Conservation (phyloP, 495 filamentous ascomycete genomes). For the Venustampulla echinocandica region DNA sequence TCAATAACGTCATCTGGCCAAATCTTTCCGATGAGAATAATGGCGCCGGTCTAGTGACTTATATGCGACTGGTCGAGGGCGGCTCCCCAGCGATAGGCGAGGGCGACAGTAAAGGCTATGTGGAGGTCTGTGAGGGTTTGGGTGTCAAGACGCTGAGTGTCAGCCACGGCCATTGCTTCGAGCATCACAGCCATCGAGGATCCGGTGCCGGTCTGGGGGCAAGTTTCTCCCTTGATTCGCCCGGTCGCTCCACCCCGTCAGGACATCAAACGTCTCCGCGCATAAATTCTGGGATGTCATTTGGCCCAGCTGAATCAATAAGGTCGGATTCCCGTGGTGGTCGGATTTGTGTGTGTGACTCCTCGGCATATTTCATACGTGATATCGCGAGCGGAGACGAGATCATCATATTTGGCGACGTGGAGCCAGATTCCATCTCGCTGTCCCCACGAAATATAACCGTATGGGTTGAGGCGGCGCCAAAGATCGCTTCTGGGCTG, state of each 20-base stretch:
- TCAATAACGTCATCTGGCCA: slow-evolving; percentile 97
- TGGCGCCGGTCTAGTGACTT: slow-evolving; percentile 85
- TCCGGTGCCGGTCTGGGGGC: slow-evolving; percentile 29
- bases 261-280: slow-evolving; percentile 4
- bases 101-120: slow-evolving; percentile 68
- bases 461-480: slow-evolving; percentile 81
- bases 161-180: slow-evolving; percentile 81
- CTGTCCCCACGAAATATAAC: slow-evolving; percentile 65
- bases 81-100: slow-evolving; percentile 72
- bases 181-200: slow-evolving; percentile 54
- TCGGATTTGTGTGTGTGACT: slow-evolving; percentile 61
- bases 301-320: neutral
- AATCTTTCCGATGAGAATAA: slow-evolving; percentile 95
- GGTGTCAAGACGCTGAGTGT: slow-evolving; percentile 68
- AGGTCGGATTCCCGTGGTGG: neutral
- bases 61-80: slow-evolving; percentile 79
- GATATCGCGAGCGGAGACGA: slow-evolving; percentile 59
- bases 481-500: slow-evolving; percentile 59
- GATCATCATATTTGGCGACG: slow-evolving; percentile 88
- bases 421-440: slow-evolving; percentile 84
- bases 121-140: slow-evolving; percentile 76
- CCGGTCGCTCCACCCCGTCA: neutral
- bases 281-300: neutral
- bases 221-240: neutral
- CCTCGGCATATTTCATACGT: slow-evolving; percentile 85